Conservation (phyloP, 2,329 filamentous ascomycete species). For the Talaromyces sp. region DNA sequence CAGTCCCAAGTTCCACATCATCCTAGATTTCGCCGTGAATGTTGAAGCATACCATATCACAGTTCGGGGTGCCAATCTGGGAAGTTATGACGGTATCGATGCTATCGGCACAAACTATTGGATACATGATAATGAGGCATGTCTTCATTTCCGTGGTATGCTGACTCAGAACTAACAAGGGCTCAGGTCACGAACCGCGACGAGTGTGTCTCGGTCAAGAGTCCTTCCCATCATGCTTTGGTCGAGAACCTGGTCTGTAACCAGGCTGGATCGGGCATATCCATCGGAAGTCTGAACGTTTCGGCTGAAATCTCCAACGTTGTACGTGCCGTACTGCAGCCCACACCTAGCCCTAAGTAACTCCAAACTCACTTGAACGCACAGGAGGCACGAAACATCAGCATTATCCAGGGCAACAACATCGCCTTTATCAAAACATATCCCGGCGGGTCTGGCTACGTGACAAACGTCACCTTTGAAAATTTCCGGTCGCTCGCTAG, state of each 20-base stretch:
- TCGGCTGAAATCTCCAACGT: constrained; percentile 32
- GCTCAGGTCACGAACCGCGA: constrained; percentile 36
- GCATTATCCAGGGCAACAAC: constrained; percentile 37
- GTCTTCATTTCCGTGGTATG: neutral
- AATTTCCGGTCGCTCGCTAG: constrained; percentile 28
- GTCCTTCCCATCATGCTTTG: constrained; percentile 34
- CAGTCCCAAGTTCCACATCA: constrained; percentile 37
- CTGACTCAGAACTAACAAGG: neutral
- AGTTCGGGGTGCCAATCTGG: constrained; percentile 35
- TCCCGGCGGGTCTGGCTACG: constrained; percentile 38
- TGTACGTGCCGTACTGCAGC: constrained; percentile 18
- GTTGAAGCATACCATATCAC: constrained; percentile 39
- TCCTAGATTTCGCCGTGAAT: constrained; percentile 36
- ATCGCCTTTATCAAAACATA: constrained; percentile 41
- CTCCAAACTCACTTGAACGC: neutral
- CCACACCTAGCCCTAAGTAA: neutral
- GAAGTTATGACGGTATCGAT: constrained; percentile 39
- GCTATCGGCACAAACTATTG: constrained; percentile 36
- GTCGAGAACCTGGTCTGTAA: constrained; percentile 38
- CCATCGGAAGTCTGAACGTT: constrained; percentile 35
- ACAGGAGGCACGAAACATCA: constrained; percentile 35
- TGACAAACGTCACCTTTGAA: constrained; percentile 34
- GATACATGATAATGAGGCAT: constrained; percentile 35
- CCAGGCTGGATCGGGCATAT: constrained; percentile 36
- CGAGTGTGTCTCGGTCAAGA: constrained; percentile 39